Evolutionary conservation across 805 yeast species (phyloP).

Genomic region (Yarrowia sp.): DNA sequence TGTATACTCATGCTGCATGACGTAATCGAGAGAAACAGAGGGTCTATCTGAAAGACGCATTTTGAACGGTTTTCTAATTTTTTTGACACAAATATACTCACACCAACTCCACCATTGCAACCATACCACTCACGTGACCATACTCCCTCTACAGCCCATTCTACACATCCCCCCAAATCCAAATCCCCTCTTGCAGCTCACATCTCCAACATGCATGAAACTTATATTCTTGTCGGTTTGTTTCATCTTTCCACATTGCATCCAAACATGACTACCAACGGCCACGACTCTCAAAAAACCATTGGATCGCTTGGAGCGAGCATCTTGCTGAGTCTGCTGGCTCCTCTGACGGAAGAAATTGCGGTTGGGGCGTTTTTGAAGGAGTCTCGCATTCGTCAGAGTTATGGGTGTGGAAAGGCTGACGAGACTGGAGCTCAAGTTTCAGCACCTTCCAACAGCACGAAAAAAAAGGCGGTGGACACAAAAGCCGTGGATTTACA

Average conservation of each 20-base stretch:
- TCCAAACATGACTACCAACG: not conserved
- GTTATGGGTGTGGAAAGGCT: slow-evolving; percentile 35
- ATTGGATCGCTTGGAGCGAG: slow-evolving; percentile 26
- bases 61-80: too few species aligned
- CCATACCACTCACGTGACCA: too few species aligned
- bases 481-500: slow-evolving; percentile 26
- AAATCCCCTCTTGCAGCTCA: too few species aligned
- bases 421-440: slow-evolving; percentile 28
- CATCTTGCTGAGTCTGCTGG: slow-evolving; percentile 35
- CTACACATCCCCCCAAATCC: too few species aligned
- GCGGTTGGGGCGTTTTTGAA: slow-evolving; percentile 36
- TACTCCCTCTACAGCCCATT: too few species aligned
- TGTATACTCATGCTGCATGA: too few species aligned
- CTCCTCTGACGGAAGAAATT: slow-evolving; percentile 38
- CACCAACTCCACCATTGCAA: too few species aligned
- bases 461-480: slow-evolving; percentile 29
- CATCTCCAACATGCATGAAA: too few species aligned
- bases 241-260: not conserved
- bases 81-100: too few species aligned
- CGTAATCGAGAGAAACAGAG: too few species aligned
- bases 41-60: too few species aligned
- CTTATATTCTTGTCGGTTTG: too few species aligned
- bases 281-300: not conserved
- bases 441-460: not conserved
- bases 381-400: slow-evolving; percentile 37